Base-by-base conservation (phyloP, 2,329 filamentous ascomycete genomes). In the Sclerotinia minor region DNA sequence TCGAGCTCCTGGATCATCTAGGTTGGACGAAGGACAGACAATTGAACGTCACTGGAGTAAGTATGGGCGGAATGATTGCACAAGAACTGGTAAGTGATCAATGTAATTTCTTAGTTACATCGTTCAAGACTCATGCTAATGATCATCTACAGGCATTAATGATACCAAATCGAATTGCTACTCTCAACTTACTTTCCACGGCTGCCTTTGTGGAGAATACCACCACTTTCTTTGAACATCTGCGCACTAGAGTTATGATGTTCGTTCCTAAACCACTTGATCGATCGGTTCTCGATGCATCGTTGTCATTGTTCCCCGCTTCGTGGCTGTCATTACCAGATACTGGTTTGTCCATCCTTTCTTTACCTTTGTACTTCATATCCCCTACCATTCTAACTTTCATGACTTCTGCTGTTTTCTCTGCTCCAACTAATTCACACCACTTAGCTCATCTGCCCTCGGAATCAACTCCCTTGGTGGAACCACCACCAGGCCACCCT, bases 31-130 rank as follows among this genome's bases (percentile, higher is more conserved):
- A 83, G 76, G 73, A 82, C 73, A 79, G 83, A 81, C 77, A 85
- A 64, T 72, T 89, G 19, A 88, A 97, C 79, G 77, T 96, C 64
- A 82, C 91, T 45, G 93, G 92, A 67, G 87, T 94, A 71, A 92
- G 89, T 69, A 91, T 96, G 85, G 92, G 92, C 71, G 92, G 93
- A 75, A 96, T 97, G 93, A 94, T 97, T 74, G 87, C 91, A 2
- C 93, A 96, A 79, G 93, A 97, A 79, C 76, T 97, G 5, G 85
- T 83, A 77, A 75, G 79, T 75, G 17, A 32, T 52, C 29, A 35
- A 29, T 73, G 75, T 21, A 2, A 21, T n/a, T 35, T 19, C 9
- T 45, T n/a, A 15, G 21, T 21, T 41, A 29, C 32, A 50, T 7
- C 21, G 44, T 58, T 55, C 61, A 64, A 55, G 35, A 24, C 24